These are phyloP conservation scores for Bertia moriformis DNA, from an alignment of 2,329 filamentous ascomycete species.

Conservation along the genomic window DNA sequence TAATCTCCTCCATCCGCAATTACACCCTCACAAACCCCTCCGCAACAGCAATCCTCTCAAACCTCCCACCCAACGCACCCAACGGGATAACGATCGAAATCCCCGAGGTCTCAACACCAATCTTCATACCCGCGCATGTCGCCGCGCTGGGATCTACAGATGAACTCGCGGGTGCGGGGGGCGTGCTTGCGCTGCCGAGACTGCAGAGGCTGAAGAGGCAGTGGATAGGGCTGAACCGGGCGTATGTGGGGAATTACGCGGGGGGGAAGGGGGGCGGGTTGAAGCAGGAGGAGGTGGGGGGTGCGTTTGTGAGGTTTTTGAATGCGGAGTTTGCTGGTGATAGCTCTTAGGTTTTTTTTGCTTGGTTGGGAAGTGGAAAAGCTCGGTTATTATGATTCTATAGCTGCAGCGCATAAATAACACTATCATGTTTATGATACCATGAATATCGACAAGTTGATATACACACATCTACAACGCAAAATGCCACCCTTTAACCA, in stretches of 20 bases:
- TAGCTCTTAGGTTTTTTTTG: slow-evolving; percentile 3
- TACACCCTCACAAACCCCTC: slow-evolving; percentile 21
- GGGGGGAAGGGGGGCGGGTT: slow-evolving; percentile 15
- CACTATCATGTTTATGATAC: too few species aligned
- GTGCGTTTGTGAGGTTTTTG: slow-evolving; percentile 28
- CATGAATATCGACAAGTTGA: too few species aligned
- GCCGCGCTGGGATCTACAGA: slow-evolving; percentile 20
- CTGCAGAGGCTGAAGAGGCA: slow-evolving; percentile 25
- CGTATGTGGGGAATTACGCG: slow-evolving; percentile 17
- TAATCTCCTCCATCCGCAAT: slow-evolving; percentile 21
- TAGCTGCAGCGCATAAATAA: too few species aligned
- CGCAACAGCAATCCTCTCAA: slow-evolving; percentile 16
- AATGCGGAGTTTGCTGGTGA: slow-evolving; percentile 23
- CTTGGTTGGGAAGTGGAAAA: too few species aligned
- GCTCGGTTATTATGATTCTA: too few species aligned
- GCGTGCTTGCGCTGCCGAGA: slow-evolving; percentile 20
- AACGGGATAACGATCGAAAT: slow-evolving; percentile 17
- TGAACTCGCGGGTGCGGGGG: slow-evolving; percentile 22
- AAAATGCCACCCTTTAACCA: too few species aligned
- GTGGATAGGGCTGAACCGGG: slow-evolving; percentile 27
- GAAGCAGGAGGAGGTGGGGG: slow-evolving; percentile 16
- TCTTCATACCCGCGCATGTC: slow-evolving; percentile 21
- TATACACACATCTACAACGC: too few species aligned
- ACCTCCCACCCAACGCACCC: slow-evolving; percentile 7
- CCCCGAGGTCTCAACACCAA: slow-evolving; percentile 11